Base-by-base conservation (phyloP, 495 filamentous ascomycete species). In the Baudoinia panamericana region DNA sequence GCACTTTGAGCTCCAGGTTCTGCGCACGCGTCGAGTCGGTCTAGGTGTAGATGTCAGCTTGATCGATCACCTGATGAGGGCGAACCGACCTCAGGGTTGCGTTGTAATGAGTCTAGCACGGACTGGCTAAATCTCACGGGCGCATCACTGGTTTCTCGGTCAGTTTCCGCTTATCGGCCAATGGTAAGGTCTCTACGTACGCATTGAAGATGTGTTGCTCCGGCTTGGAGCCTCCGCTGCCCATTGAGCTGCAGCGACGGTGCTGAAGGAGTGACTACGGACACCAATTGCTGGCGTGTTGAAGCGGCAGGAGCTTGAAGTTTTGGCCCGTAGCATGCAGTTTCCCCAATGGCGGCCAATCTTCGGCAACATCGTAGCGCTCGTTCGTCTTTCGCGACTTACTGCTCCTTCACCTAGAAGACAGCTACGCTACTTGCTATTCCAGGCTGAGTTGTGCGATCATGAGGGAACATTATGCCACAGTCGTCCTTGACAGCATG, bases 91-190 rank as follows among this genome's bases (percentile, higher is more conserved):
- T 96, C 85, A 45, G 75, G 71, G 66, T 76, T 92, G 46, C 71
- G 70, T 52, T 94, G 80, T 43, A 97, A 71, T 42, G 76, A 72
- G 30, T 90, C 73, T 41, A 92, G 69, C 55, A 97, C 68, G 59
- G 80, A 75, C 48, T 79, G 75, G 39, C 87, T 94, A 64, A 95
- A 85, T 50, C 82, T 77, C 53, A 93, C 70, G 40, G 88, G 83
- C 19, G 79, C 73, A 58, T 82, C 70, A 55, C 88, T 95, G 58
- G 40, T 34, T 36, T 31, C 36, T 9, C 16, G n/a, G 33, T 51
- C 35, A 43, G 30, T n/a, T n/a, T n/a, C n/a, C n/a, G n/a, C n/a
- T n/a, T n/a, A n/a, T n/a, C n/a, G n/a, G n/a, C 17, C 9, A 11
- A 10, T 17, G 8, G 10, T 19, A 23, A 16, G 30, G 45, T 17